Conservation (phyloP, 2,329 filamentous ascomycete species). For the Venturia effusa region DNA sequence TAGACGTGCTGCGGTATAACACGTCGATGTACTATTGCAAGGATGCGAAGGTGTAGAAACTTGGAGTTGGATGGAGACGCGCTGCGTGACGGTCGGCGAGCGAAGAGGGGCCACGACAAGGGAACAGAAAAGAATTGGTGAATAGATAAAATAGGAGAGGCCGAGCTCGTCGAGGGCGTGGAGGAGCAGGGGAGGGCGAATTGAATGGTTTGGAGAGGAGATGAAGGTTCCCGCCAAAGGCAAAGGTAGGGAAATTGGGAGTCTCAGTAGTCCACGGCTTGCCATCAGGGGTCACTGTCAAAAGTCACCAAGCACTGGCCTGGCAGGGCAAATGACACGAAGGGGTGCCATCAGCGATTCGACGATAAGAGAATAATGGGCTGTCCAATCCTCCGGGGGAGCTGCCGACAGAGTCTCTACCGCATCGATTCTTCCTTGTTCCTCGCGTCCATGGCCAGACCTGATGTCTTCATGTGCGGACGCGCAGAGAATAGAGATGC, state of each 20-base stretch:
- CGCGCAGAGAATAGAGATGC: background rate
- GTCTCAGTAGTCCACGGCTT: background rate
- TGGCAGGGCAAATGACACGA: background rate
- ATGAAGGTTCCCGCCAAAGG: background rate
- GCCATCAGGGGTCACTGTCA: background rate
- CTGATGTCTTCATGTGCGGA: background rate
- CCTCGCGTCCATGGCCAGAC: too few relatives aligned
- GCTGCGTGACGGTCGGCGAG: background rate
- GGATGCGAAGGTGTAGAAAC: background rate
- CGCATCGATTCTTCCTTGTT: too few relatives aligned
- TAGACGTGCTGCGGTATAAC: background rate
- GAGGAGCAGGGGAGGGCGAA: background rate
- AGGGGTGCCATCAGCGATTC: too few relatives aligned
- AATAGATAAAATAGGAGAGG: background rate
- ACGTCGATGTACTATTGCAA: background rate
- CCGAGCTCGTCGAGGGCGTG: background rate
- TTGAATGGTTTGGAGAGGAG: background rate
- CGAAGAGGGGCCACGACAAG: background rate
- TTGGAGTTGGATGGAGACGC: background rate
- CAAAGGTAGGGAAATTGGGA: background rate
- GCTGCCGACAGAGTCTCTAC: too few relatives aligned
- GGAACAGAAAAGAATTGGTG: background rate
- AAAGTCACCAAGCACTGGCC: background rate
- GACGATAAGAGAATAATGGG: too few relatives aligned
- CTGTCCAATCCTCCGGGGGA: too few relatives aligned